phyloP scores from a whole-genome alignment of 176 grass and related monocot genomes.

The Thinopyrum elongatum region DNA sequence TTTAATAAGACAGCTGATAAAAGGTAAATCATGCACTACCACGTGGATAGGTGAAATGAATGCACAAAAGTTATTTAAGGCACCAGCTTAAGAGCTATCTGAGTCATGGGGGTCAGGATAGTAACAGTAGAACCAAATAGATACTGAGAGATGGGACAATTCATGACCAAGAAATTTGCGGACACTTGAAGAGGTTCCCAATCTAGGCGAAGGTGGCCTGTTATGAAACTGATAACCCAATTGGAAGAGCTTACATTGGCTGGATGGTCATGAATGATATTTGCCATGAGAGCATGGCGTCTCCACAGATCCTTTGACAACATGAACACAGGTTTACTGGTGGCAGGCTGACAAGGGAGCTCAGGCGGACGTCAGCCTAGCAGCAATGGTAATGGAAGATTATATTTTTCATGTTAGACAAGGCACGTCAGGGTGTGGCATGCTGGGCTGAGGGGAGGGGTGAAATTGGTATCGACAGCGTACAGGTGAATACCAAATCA shows the following conservation, averaged over 20 bases:
- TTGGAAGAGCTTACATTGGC: slow-evolving; percentile 4
- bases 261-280: background rate
- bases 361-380: background rate
- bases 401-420: no score
- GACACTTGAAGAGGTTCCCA: background rate
- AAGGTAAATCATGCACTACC: no score
- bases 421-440: no score
- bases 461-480: no score
- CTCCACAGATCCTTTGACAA: background rate
- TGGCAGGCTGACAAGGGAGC: slow-evolving; percentile 6
- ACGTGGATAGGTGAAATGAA: no score
- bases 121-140: slow-evolving; percentile 33
- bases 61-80: no score
- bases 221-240: background rate
- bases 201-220: background rate
- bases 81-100: background rate
- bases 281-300: background rate
- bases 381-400: background rate
- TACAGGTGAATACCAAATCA: background rate
- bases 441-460: no score
- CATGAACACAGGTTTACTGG: slow-evolving; percentile 10
- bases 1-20: no score
- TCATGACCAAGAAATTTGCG: background rate
- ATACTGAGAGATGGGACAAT: background rate
- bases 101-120: slow-evolving; percentile 14